Evolutionary conservation across 2,329 filamentous ascomycete species (phyloP).

Genomic region (Fusarium stilboides): DNA sequence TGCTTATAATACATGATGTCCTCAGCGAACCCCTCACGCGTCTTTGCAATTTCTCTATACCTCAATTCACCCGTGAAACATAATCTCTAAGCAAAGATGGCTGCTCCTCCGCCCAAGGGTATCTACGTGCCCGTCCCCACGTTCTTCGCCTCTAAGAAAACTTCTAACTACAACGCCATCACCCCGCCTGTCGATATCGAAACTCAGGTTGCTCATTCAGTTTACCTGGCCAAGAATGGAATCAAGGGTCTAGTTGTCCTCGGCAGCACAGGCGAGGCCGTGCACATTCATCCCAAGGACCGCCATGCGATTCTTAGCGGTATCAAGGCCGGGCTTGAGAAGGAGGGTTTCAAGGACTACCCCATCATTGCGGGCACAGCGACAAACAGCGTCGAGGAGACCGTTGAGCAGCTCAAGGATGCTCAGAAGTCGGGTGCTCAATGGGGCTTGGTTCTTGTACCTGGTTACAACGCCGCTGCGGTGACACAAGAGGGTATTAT

Average conservation of each 20-base stretch:
- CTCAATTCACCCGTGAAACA: background rate
- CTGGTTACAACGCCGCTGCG: constrained; percentile 71
- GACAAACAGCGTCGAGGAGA: constrained; percentile 74
- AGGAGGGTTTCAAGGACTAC: constrained; percentile 70
- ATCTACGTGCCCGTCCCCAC: constrained; percentile 75
- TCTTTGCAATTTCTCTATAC: background rate
- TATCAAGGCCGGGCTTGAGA: constrained; percentile 68
- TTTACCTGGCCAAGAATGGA: constrained; percentile 73
- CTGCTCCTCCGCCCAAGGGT: constrained; percentile 64
- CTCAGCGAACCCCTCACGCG: constrained; percentile 32
- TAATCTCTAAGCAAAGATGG: constrained; percentile 36
- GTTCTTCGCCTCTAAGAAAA: constrained; percentile 68
- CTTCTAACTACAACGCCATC: constrained; percentile 60
- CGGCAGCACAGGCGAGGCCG: constrained; percentile 75
- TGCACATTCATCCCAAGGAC: constrained; percentile 73
- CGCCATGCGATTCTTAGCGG: constrained; percentile 68
- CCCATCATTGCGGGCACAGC: constrained; percentile 75
- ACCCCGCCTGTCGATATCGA: constrained; percentile 70
- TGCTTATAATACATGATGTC: constrained; percentile 43
- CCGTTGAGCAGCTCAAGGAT: constrained; percentile 69
- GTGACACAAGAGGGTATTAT: constrained; percentile 69
- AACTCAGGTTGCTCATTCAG: constrained; percentile 70
- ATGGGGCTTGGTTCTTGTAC: constrained; percentile 72
- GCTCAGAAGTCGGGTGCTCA: constrained; percentile 71
- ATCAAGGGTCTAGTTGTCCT: constrained; percentile 74